These are phyloP conservation scores for Alternaria sp. DNA, from an alignment of 2,329 filamentous ascomycete genomes.

Conservation along the genomic window DNA sequence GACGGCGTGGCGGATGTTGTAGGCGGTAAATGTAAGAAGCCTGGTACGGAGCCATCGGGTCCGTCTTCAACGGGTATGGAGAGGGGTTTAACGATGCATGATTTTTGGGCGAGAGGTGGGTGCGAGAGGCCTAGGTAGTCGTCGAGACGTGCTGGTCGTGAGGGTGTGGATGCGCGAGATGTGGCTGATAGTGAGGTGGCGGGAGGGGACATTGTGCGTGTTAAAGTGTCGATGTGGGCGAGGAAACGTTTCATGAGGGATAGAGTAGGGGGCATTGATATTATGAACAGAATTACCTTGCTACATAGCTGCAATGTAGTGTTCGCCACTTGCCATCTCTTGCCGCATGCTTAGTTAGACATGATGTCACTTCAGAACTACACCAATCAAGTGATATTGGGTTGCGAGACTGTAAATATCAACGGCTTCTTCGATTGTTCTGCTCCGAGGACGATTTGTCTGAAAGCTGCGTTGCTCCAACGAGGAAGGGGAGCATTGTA, in stretches of 20 bases:
- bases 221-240: neutral
- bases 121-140: constrained; percentile 1
- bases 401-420: neutral
- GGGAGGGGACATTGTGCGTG: neutral
- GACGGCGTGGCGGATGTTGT: neutral
- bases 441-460: neutral
- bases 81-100: neutral
- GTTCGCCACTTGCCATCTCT: neutral
- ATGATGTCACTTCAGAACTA: neutral
- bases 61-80: neutral
- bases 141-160: neutral
- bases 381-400: neutral
- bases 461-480: neutral
- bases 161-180: neutral
- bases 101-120: neutral
- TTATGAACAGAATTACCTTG: neutral
- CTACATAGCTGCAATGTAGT: neutral
- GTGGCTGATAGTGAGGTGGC: neutral
- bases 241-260: constrained; percentile 1
- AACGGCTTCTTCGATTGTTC: neutral
- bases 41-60: neutral
- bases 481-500: neutral
- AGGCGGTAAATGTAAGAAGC: constrained; percentile 1
- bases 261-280: neutral
- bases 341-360: neutral